phyloP scores from a whole-genome alignment of 352 stramenopile species.

The Thraustochytrium striatum region DNA sequence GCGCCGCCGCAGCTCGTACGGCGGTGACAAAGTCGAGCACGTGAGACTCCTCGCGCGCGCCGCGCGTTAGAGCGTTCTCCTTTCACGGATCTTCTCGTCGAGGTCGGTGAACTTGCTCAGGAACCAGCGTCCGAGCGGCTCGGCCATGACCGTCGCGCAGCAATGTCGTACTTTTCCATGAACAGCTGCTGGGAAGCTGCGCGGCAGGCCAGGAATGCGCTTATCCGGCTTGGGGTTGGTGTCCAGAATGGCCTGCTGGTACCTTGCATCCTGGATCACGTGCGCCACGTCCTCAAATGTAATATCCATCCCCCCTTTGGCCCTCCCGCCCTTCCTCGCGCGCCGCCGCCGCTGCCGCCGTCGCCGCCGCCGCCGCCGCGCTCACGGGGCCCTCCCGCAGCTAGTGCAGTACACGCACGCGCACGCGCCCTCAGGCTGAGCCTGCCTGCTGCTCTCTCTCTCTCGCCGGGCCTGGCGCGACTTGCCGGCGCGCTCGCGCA shows the following conservation, averaged over 20 bases:
- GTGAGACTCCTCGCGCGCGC: neutral
- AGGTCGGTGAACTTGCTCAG: slow-evolving; percentile 44
- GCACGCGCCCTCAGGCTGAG: too few species aligned
- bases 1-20: slow-evolving; percentile 7
- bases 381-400: too few species aligned
- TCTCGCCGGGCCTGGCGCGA: too few species aligned
- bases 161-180: slow-evolving; percentile 40
- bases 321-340: neutral
- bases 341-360: neutral
- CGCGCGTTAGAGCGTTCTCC: neutral
- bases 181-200: neutral
- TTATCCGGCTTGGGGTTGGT: slow-evolving; percentile 30
- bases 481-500: too few species aligned
- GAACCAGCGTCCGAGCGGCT: slow-evolving; percentile 44
- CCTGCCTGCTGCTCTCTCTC: too few species aligned
- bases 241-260: slow-evolving; percentile 38
- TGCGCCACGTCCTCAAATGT: slow-evolving; percentile 48
- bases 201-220: neutral
- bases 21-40: slow-evolving; percentile 32
- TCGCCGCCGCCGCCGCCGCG: too few species aligned
- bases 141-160: slow-evolving; percentile 22
- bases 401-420: too few species aligned
- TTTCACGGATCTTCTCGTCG: neutral
- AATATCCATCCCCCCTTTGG: slow-evolving; percentile 26
- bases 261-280: slow-evolving; percentile 48